Evolutionary conservation across 2,329 filamentous ascomycete genomes (phyloP).

Genomic region (Cercospora sp.): DNA sequence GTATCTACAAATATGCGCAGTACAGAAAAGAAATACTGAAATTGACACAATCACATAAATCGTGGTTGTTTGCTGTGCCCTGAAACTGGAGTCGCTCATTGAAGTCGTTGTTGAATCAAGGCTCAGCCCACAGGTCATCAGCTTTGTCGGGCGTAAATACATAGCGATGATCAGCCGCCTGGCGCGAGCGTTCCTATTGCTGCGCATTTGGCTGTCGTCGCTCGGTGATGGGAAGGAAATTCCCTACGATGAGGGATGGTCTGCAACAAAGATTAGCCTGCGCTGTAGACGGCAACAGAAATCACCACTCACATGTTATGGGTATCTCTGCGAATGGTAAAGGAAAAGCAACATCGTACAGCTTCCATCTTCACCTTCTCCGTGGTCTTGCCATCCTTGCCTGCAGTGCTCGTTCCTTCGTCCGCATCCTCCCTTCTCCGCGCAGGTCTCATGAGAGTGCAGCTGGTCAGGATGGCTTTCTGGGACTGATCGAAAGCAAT

Average conservation of each 20-base stretch:
- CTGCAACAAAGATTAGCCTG: conserved; percentile 49
- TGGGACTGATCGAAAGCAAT: conserved; percentile 94
- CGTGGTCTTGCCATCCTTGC: conserved; percentile 39
- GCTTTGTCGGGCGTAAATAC: background rate
- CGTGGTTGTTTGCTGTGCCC: background rate
- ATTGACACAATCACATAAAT: background rate
- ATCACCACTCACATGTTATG: conserved; percentile 82
- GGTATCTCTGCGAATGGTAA: conserved; percentile 90
- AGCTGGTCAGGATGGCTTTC: conserved; percentile 93
- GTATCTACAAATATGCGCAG: background rate
- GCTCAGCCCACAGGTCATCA: background rate
- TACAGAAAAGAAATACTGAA: background rate
- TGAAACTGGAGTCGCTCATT: background rate
- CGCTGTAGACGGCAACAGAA: background rate
- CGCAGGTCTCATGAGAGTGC: conserved; percentile 80
- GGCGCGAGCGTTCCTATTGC: conserved; percentile 17
- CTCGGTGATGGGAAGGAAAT: conserved; percentile 78
- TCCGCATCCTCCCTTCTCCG: conserved; percentile 1
- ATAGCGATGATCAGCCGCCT: background rate
- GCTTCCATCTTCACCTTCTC: conserved; percentile 47
- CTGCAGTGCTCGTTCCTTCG: conserved; percentile 37
- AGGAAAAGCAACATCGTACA: conserved; percentile 94
- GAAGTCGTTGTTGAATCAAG: background rate
- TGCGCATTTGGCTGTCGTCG: conserved; percentile 20
- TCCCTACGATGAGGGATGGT: conserved; percentile 91